Evolutionary conservation across 345 rosid genomes (phyloP).

Genomic region (Camelina neglecta): DNA sequence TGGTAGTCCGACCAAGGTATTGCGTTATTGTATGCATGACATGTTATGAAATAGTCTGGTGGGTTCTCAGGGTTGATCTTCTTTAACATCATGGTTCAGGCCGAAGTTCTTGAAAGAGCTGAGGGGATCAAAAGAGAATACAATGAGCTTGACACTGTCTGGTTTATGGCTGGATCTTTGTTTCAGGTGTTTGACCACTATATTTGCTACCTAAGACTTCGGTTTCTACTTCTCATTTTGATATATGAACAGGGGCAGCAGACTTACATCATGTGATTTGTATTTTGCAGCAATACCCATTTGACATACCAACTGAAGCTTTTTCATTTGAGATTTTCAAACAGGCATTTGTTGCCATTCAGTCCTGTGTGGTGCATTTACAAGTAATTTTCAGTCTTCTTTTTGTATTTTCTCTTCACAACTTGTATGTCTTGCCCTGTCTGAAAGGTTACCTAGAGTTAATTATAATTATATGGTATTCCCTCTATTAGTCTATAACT

Average conservation of each 20-base stretch:
- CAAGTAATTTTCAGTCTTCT: constrained; percentile 56
- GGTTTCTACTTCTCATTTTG: background rate
- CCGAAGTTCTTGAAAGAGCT: constrained; percentile 85
- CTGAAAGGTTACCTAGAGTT: background rate
- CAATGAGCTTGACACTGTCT: constrained; percentile 92
- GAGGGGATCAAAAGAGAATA: constrained; percentile 94
- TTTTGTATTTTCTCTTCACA: constrained; percentile 4
- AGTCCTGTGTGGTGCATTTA: constrained; percentile 97
- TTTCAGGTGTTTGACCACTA: constrained; percentile 68
- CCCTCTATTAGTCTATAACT: constrained; percentile 4
- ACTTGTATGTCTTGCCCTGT: constrained; percentile 7
- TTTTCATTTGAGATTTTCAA: constrained; percentile 91
- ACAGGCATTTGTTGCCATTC: constrained; percentile 96
- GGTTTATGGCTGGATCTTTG: constrained; percentile 99
- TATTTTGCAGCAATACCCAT: constrained; percentile 89
- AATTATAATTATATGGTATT: background rate
- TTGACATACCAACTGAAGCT: constrained; percentile 96
- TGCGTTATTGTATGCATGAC: constrained; percentile 13
- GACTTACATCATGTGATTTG: constrained; percentile 31
- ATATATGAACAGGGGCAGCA: background rate
- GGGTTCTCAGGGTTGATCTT: constrained; percentile 28
- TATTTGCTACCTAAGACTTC: constrained; percentile 10
- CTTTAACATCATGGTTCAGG: constrained; percentile 53
- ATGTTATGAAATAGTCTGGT: constrained; percentile 21
- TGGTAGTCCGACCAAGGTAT: constrained; percentile 95